Percentiles rank a stretch among this genome's conserved stretches.
phyloP scores from a whole-genome alignment of 2,329 filamentous ascomycete species.

The Colletotrichum sidae region DNA sequence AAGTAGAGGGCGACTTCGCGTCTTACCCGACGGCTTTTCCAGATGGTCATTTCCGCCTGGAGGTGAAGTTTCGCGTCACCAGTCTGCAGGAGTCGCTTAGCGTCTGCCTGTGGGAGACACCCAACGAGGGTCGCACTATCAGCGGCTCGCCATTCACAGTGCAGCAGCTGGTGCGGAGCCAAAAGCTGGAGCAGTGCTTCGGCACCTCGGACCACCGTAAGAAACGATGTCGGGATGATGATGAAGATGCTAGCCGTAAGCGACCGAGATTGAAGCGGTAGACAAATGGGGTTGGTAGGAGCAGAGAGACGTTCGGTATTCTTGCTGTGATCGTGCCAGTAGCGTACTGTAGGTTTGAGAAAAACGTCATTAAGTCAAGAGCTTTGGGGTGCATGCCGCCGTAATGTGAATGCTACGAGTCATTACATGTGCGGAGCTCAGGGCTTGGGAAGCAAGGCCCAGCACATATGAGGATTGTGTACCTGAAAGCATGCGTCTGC shows the following conservation, averaged over 20 bases:
- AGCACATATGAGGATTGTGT: no score
- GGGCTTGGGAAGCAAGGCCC: no score
- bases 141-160: constrained; percentile 9
- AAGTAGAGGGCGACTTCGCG: no score
- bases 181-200: constrained; percentile 18
- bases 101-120: constrained; percentile 5
- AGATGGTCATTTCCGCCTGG: no score
- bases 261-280: constrained; percentile 3
- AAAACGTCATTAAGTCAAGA: no score
- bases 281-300: not conserved
- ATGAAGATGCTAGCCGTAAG: not conserved
- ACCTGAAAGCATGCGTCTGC: no score
- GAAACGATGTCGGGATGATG: not conserved
- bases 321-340: no score
- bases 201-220: constrained; percentile 8
- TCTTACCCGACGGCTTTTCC: no score
- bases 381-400: no score
- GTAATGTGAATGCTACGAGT: no score
- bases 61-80: not conserved
- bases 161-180: constrained; percentile 6
- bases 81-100: constrained; percentile 5
- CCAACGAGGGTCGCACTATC: not conserved
- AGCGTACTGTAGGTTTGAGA: no score
- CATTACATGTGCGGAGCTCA: no score
- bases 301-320: not conserved